A percentile compares a stretch with the other conserved stretches of the same genome.
These are phyloP conservation scores for Apiospora kogelbergensis DNA, from an alignment of 2,329 filamentous ascomycete species.

Conservation along the genomic window DNA sequence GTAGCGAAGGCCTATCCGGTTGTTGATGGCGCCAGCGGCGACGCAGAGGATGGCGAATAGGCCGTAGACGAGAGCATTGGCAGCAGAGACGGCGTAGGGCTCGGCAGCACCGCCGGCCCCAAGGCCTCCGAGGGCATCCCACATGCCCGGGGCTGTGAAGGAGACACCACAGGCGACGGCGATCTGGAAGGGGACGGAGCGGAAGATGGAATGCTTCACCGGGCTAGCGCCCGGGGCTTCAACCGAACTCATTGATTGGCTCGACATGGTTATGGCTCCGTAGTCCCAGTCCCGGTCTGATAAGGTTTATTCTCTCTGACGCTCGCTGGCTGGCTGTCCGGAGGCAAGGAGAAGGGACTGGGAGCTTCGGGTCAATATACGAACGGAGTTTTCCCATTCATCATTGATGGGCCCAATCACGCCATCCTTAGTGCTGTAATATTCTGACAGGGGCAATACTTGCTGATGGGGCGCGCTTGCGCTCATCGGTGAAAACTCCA, in stretches of 20 bases:
- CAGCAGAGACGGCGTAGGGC: conserved; percentile 42
- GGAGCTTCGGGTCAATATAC: conserved; percentile 5
- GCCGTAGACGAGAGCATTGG: conserved; percentile 46
- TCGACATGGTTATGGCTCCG: conserved; percentile 5
- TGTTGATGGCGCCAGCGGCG: conserved; percentile 36
- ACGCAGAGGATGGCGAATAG: conserved; percentile 45
- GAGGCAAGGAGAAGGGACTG: background rate
- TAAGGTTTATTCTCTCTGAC: background rate
- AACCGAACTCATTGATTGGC: background rate
- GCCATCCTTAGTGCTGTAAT: conserved; percentile 8
- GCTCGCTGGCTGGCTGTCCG: conserved; percentile 1
- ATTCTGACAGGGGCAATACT: conserved; percentile 2
- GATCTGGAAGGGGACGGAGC: conserved; percentile 37
- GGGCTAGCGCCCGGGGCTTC: conserved; percentile 12
- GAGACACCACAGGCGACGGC: conserved; percentile 38
- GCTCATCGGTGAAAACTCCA: background rate
- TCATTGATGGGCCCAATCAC: conserved; percentile 11
- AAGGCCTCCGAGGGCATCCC: conserved; percentile 42
- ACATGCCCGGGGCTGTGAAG: conserved; percentile 42
- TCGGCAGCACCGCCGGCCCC: conserved; percentile 42
- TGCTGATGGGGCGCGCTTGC: background rate
- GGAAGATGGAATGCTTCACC: conserved; percentile 26
- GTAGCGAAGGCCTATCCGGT: conserved; percentile 37
- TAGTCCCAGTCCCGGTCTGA: background rate
- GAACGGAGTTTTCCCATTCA: conserved; percentile 10